A percentile compares a stretch with the other conserved stretches of the same genome.
Conservation (phyloP, 2,329 filamentous ascomycete genomes). For the Cladosporium sp. region DNA sequence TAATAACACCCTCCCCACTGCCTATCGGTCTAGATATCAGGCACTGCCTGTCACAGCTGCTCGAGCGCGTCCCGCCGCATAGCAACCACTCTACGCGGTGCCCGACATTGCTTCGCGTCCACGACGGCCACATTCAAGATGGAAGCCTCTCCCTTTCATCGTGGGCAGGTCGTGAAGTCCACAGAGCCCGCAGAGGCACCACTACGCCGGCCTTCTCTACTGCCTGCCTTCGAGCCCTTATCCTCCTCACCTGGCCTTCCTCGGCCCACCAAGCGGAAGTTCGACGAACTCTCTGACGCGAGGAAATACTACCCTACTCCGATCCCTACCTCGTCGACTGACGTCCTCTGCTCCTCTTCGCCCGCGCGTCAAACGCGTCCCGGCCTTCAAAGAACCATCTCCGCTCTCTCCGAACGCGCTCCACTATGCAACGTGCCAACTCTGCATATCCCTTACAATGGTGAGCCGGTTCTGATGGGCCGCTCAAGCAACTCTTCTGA, state of each 20-base stretch:
- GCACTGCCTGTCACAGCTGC: constrained; percentile 2
- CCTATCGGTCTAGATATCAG: neutral
- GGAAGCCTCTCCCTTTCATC: constrained; percentile 26
- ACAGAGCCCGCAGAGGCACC: constrained; percentile 22
- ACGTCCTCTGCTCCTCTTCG: constrained; percentile 78
- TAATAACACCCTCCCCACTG: neutral
- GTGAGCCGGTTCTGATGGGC: constrained; percentile 82
- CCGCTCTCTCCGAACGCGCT: constrained; percentile 72
- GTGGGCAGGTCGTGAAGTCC: constrained; percentile 18
- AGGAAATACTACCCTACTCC: constrained; percentile 83
- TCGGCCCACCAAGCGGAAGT: constrained; percentile 68
- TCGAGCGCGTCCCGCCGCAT: constrained; percentile 16
- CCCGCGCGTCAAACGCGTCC: constrained; percentile 59
- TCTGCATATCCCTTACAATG: constrained; percentile 76
- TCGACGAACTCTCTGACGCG: constrained; percentile 51
- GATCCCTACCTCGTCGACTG: constrained; percentile 89
- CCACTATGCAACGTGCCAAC: constrained; percentile 83
- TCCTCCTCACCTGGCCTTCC: constrained; percentile 76
- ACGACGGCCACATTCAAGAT: constrained; percentile 29
- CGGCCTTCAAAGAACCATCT: constrained; percentile 61
- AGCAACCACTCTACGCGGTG: constrained; percentile 22
- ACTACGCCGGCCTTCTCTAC: constrained; percentile 59
- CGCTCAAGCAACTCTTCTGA: constrained; percentile 94
- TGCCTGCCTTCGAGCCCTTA: constrained; percentile 77
- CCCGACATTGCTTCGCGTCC: constrained; percentile 27